These are phyloP conservation scores for Tulasnella sp. DNA, from an alignment of 768 basidiomycete species.

Conservation along the genomic window DNA sequence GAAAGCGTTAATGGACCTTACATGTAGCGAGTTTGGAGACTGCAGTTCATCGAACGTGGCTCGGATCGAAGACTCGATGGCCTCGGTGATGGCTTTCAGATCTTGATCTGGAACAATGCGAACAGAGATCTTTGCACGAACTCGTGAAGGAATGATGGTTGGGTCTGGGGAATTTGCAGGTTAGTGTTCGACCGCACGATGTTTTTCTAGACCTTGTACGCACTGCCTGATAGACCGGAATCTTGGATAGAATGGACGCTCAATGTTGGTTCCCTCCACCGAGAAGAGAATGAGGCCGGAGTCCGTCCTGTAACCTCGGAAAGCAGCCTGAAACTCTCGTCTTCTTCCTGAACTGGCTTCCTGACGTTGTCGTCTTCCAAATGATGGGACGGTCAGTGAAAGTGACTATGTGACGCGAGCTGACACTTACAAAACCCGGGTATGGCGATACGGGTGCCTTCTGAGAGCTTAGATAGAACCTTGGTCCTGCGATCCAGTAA, in stretches of 20 bases:
- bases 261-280: constrained; percentile 88
- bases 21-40: constrained; percentile 71
- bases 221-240: constrained; percentile 70
- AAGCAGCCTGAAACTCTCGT: constrained; percentile 61
- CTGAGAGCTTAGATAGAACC: constrained; percentile 67
- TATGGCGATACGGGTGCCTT: constrained; percentile 57
- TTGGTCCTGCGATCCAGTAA: constrained; percentile 55
- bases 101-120: constrained; percentile 95
- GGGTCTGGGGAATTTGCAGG: constrained; percentile 48
- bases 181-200: not conserved
- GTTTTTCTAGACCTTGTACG: constrained; percentile 33
- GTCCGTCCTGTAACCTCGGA: constrained; percentile 65
- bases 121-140: constrained; percentile 80
- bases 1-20: constrained; percentile 37
- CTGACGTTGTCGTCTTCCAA: constrained; percentile 71
- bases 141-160: constrained; percentile 83
- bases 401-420: not conserved
- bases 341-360: constrained; percentile 62
- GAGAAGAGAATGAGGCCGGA: constrained; percentile 62
- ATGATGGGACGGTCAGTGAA: not conserved
- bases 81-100: constrained; percentile 60
- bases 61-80: constrained; percentile 57
- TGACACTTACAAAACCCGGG: constrained; percentile 76
- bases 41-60: constrained; percentile 55
- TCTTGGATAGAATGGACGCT: constrained; percentile 82